A percentile compares a stretch with the other conserved stretches of the same genome.
These are phyloP conservation scores for Nitzschia sp. DNA, from an alignment of 108 stramenopile species.

Conservation along the genomic window DNA sequence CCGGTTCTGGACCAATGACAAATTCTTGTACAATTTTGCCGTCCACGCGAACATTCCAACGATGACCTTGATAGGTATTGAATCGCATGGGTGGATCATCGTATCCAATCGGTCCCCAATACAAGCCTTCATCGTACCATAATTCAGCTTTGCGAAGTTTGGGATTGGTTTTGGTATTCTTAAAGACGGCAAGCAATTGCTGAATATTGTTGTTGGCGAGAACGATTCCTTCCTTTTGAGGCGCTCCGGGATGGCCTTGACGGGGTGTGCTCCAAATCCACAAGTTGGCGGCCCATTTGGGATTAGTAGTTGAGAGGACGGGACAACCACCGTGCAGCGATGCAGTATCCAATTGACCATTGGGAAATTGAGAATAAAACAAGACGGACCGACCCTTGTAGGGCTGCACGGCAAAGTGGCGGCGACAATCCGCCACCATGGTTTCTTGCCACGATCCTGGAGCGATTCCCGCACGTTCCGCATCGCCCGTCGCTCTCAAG, in stretches of 20 bases:
- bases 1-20: constrained; percentile 27
- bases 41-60: constrained; percentile 72
- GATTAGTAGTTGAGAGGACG: constrained; percentile 77
- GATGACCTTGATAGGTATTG: constrained; percentile 76
- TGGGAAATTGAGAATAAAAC: too few relatives aligned
- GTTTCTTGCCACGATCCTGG: too few relatives aligned
- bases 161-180: constrained; percentile 48
- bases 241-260: constrained; percentile 23
- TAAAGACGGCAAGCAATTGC: constrained; percentile 50
- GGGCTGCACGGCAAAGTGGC: too few relatives aligned
- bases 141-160: constrained; percentile 49
- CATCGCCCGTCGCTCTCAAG: too few relatives aligned
- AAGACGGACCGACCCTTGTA: too few relatives aligned
- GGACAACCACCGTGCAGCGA: too few relatives aligned
- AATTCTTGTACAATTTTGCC: constrained; percentile 49
- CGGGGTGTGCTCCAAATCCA: constrained; percentile 87
- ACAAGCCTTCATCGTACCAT: constrained; percentile 61
- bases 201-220: neutral
- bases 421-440: too few relatives aligned
- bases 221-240: neutral
- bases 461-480: too few relatives aligned
- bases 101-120: constrained; percentile 61
- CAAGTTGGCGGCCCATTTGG: constrained; percentile 93
- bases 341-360: too few relatives aligned
- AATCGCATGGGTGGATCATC: constrained; percentile 53